Evolutionary conservation across 2,329 filamentous ascomycete species (phyloP).

Genomic region (Aspergillus fijiensis): DNA sequence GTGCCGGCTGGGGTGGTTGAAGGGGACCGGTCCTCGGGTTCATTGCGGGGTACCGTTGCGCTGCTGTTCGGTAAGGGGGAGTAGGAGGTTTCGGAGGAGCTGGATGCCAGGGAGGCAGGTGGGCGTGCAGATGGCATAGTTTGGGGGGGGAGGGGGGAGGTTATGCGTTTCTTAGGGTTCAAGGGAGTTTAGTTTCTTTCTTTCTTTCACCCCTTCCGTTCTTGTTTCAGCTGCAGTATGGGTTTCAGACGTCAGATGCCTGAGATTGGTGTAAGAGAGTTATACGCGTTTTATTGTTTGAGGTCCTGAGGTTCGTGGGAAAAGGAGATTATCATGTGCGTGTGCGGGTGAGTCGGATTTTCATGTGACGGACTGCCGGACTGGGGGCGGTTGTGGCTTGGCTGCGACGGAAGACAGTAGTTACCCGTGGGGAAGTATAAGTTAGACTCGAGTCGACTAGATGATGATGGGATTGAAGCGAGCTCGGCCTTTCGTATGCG

Average conservation of each 20-base stretch:
- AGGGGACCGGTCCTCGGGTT: constrained; percentile 34
- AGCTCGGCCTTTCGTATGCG: neutral
- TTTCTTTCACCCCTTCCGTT: neutral
- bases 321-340: constrained; percentile 1
- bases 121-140: constrained; percentile 30
- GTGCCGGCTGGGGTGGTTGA: constrained; percentile 30
- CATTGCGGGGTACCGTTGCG: constrained; percentile 28
- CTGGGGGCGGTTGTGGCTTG: neutral
- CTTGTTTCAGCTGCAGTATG: neutral
- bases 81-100: constrained; percentile 26
- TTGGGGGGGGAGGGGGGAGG: neutral
- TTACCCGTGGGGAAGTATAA: neutral
- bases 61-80: constrained; percentile 21
- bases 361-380: constrained; percentile 14
- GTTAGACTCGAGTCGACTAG: neutral
- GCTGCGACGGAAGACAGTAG: neutral
- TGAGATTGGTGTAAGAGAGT: constrained; percentile 1
- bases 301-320: neutral
- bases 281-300: constrained; percentile 3
- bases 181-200: neutral
- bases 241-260: neutral
- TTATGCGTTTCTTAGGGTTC: neutral
- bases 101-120: constrained; percentile 23
- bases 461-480: neutral
- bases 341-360: constrained; percentile 8